These are phyloP conservation scores for Phytophthora chlamydospora DNA, from an alignment of 352 stramenopile genomes.

Conservation along the genomic window DNA sequence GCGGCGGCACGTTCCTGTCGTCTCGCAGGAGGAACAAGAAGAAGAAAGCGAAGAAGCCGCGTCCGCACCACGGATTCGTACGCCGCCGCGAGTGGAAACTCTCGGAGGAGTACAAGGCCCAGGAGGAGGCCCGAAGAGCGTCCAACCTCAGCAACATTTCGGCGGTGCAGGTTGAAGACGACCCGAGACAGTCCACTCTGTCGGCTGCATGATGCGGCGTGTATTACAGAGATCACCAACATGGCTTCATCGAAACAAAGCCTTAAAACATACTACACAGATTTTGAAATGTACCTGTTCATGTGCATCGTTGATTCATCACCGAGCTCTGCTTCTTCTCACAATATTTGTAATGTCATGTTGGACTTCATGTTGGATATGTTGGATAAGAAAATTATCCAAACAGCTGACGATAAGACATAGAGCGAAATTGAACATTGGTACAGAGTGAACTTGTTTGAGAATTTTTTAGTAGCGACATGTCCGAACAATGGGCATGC, in stretches of 20 bases:
- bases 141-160: slow-evolving; percentile 49
- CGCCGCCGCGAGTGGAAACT: slow-evolving; percentile 76
- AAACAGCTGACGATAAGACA: slow-evolving; percentile 3
- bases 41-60: slow-evolving; percentile 53
- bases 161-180: slow-evolving; percentile 45
- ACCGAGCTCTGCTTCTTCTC: background rate
- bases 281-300: slow-evolving; percentile 25
- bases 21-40: slow-evolving; percentile 43
- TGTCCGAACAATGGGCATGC: background rate
- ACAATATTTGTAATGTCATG: no score
- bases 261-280: background rate
- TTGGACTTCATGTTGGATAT: no score
- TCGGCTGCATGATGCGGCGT: slow-evolving; percentile 9
- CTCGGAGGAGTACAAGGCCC: slow-evolving; percentile 60
- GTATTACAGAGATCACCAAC: slow-evolving; percentile 19
- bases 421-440: background rate
- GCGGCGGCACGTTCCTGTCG: slow-evolving; percentile 29
- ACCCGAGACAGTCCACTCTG: slow-evolving; percentile 19
- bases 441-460: background rate
- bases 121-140: slow-evolving; percentile 36
- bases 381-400: background rate
- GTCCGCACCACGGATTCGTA: slow-evolving; percentile 70
- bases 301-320: background rate
- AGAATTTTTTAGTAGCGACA: slow-evolving; percentile 9
- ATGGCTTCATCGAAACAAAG: slow-evolving; percentile 9